Evolutionary conservation across 2,329 filamentous ascomycete genomes (phyloP), one percentile per base, ranked within the genome.

Genomic region (Clarireedia homoeocarpa): DNA sequence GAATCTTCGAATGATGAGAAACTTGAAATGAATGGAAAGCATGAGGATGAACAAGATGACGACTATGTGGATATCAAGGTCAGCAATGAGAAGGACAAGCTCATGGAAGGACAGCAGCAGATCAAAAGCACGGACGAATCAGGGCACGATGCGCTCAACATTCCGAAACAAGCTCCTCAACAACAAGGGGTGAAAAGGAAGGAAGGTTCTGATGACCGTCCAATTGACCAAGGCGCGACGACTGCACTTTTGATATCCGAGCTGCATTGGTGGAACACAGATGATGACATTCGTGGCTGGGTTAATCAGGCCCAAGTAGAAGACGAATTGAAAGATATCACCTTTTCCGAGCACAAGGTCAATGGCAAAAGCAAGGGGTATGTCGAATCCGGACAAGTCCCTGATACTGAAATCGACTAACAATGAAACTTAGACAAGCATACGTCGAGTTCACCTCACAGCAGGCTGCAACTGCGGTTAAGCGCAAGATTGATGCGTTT

Each of bases 291-390:
- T 56, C 87, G 94, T 53, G 88, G 87, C 51, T 96, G 91, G 89
- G 79, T 88, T 24, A 84, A 84, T 62, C 80, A 88, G 62, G 89
- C 87, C n/a, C 82, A 81, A 2, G 89, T 84, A 63, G 94, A 97
- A 70, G 80, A 85, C 47, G 89, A 96, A 66, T 75, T 97, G 17
- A 91, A 89, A 66, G 94, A 97, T 59, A 83, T 99, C 51, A 96
- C 91, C 0, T 99, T 97, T 71, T 96, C 90, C 66, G 94, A 99
- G 71, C 94, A 97, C 73, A 99, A 99, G 71, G 91, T 97, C 48
- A 99, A 99, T 64, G 94, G 94, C 64, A 99, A 99, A 75, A 96
- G 90, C 73, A 96, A 97, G 76, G 92, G 94, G 91, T 95, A 78
- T 61, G 84, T 72, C 20, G 7, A 40, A 26, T 38, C n/a, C 15